phyloP scores from a whole-genome alignment of 83 land plant genomes.

The Picea abies region DNA sequence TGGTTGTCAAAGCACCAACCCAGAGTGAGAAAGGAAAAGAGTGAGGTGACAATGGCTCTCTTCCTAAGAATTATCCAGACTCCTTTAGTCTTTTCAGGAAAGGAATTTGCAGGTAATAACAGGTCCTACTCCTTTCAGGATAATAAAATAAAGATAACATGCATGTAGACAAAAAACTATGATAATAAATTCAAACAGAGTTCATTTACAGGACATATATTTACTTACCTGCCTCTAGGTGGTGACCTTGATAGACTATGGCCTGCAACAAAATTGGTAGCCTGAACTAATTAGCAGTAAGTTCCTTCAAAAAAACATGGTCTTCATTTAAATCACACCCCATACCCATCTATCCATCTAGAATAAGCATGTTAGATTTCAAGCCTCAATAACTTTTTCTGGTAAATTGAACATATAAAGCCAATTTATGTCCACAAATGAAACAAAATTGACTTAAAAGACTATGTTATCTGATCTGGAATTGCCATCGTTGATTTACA shows the following conservation, averaged over 20 bases:
- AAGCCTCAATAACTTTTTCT: background rate
- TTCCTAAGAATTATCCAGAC: too few relatives aligned
- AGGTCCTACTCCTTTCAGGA: background rate
- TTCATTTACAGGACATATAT: background rate
- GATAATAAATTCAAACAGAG: background rate
- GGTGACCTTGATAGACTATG: conserved; percentile 57
- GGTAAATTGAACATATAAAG: background rate
- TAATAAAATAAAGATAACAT: background rate
- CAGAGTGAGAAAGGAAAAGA: too few relatives aligned
- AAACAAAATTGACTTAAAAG: background rate
- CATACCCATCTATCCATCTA: background rate
- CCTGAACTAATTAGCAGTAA: conserved; percentile 5
- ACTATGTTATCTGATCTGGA: background rate
- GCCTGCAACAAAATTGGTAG: conserved; percentile 39
- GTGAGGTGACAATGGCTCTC: too few relatives aligned
- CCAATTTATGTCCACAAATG: background rate
- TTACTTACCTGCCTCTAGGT: conserved; percentile 33
- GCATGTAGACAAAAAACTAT: background rate
- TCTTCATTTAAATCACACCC: background rate
- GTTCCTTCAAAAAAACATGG: conserved; percentile 5
- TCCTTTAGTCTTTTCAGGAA: too few relatives aligned
- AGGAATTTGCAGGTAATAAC: too few relatives aligned
- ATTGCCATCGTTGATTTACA: background rate
- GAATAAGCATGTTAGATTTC: background rate
- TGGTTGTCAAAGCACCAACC: too few relatives aligned